Percentiles rank a stretch among this genome's conserved stretches.
Conservation (phyloP, 352 stramenopile genomes). For the Phytophthora syringae region DNA sequence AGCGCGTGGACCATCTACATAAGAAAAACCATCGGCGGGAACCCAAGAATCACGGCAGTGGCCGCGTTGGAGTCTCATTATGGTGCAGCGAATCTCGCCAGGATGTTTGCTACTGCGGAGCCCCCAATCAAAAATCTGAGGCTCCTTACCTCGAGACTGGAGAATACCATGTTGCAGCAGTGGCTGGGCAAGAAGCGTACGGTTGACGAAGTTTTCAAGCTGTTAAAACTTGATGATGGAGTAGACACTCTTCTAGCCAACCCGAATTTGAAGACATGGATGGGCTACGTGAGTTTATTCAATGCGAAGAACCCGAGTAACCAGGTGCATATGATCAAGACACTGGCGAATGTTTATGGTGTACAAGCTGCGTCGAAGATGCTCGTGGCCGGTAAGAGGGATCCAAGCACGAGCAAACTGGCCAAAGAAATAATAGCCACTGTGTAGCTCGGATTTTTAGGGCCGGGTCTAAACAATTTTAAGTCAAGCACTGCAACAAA, state of each 20-base stretch:
- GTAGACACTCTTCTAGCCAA: background rate
- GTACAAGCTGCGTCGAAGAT: conserved; percentile 3
- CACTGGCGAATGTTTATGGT: background rate
- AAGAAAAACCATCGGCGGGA: background rate
- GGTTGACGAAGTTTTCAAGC: background rate
- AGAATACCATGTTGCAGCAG: background rate
- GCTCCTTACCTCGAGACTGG: background rate
- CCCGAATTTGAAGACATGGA: conserved; percentile 1
- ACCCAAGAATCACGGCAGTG: background rate
- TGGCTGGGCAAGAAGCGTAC: background rate
- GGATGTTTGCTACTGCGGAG: conserved; percentile 2
- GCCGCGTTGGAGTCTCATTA: background rate
- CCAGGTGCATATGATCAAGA: conserved; percentile 6
- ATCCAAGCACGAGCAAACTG: background rate
- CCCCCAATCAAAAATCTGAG: background rate
- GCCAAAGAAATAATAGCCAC: too few species aligned
- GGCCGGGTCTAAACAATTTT: too few species aligned
- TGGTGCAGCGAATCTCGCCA: background rate
- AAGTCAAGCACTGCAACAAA: too few species aligned
- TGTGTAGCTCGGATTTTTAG: too few species aligned
- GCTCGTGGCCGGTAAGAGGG: background rate
- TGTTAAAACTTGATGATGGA: background rate
- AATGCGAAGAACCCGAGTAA: conserved; percentile 11
- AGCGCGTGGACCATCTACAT: conserved; percentile 7
- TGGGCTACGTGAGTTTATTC: conserved; percentile 6